Evolutionary conservation across 2,329 filamentous ascomycete genomes (phyloP), one percentile per base, ranked within the genome.

Genomic region (Lomentospora prolificans): DNA sequence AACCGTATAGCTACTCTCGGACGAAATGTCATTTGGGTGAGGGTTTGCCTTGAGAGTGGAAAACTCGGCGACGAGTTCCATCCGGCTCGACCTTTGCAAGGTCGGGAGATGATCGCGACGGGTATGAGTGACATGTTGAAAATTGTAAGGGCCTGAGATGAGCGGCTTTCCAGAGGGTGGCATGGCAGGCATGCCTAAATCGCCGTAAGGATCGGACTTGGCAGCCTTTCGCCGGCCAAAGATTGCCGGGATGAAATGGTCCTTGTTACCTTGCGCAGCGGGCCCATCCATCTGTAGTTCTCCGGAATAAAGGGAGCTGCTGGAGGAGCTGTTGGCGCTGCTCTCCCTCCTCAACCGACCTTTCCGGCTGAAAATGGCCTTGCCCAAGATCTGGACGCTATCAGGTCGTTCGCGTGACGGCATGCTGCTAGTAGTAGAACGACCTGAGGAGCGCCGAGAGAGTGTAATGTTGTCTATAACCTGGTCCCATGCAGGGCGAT

Each of bases 141-240:
- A 86, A 69, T 85, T 84, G 67, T 82, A 85, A 2, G 82, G 82
- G 1, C 72, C 77, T 1, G 82, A 86, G 55, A 86, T 86, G n/a
- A 55, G 24, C 27, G 52, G 54, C 33, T 59, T 58, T 12, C 59
- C 25, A 17, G 28, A 22, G 30, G 24, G 3, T 9, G 39, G 8
- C 10, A 44, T 19, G 41, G 25, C 14, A 25, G 27, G 2, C n/a
- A 33, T 33, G 6, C 19, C 33, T 24, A 25, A 36, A 17, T 56
- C 54, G 14, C 46, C n/a, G 17, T 30, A 56, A 19, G 46, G 54
- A 22, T 58, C 55, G 53, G 60, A 55, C 67, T 72, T 53, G 64
- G 61, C 53, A 24, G 65, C 60, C 61, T 75, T 77, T 55, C 79
- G 73, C 53, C 79, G 72, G 46, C 72, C 66, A 57, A 83, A 81